These are phyloP conservation scores for Wallacemonas collosoma DNA, from an alignment of 208 protist genomes.

Conservation along the genomic window DNA sequence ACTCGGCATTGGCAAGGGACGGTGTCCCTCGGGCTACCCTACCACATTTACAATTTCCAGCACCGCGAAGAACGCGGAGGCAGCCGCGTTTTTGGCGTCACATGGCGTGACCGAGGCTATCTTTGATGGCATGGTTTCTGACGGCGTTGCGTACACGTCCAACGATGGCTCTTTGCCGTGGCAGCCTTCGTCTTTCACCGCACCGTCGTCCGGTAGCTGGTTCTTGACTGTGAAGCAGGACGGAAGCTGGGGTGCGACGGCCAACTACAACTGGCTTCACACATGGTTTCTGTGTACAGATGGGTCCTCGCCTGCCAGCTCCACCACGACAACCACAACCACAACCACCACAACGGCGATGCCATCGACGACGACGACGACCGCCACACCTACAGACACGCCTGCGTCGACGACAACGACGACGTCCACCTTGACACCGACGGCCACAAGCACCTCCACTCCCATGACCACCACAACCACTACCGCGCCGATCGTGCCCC, in stretches of 20 bases:
- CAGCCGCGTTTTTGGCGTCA: constrained; percentile 31
- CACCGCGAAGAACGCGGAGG: constrained; percentile 32
- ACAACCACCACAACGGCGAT: constrained; percentile 19
- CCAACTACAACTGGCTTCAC: constrained; percentile 21
- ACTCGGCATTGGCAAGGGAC: constrained; percentile 10
- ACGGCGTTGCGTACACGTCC: constrained; percentile 33
- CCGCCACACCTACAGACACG: constrained; percentile 15
- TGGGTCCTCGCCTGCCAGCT: constrained; percentile 9
- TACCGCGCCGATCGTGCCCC: constrained; percentile 9
- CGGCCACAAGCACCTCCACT: constrained; percentile 25
- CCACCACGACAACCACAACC: constrained; percentile 24
- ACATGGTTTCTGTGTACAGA: constrained; percentile 46
- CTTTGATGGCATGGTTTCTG: constrained; percentile 37
- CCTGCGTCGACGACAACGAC: constrained; percentile 14
- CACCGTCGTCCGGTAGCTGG: constrained; percentile 19
- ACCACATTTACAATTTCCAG: constrained; percentile 25
- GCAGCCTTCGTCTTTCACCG: constrained; percentile 26
- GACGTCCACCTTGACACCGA: constrained; percentile 15
- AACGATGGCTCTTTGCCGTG: constrained; percentile 38
- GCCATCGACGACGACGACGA: constrained; percentile 15
- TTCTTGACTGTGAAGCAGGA: constrained; percentile 37
- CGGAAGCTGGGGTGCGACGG: constrained; percentile 34
- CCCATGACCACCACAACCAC: constrained; percentile 28
- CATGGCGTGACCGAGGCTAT: constrained; percentile 30
- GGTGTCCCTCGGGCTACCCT: constrained; percentile 7